Evolutionary conservation across 352 stramenopile genomes (phyloP), one percentile per base, ranked within the genome.

Genomic region (Globisporangium radiosum): DNA sequence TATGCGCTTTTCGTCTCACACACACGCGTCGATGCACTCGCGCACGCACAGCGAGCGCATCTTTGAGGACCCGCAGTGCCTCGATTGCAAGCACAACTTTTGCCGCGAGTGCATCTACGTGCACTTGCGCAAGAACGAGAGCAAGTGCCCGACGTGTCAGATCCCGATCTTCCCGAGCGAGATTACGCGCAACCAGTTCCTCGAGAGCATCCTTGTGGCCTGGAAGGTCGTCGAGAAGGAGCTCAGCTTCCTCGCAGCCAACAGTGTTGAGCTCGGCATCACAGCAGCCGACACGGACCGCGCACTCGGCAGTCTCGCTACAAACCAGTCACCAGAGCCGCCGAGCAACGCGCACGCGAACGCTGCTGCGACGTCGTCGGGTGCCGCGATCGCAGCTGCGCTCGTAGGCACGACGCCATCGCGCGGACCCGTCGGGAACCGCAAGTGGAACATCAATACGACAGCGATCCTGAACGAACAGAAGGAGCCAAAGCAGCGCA

Each of bases 31-130:
- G 7, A n/a, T 25, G 19, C 48, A 40, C 19, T 40, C n/a, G 9
- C 60, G 7, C 58, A 49, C 47, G 5, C 9, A 19, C 44, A 93
- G 84, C 60, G 63, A 64, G 38, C 60, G 73, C 13, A 80, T 89
- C 36, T 89, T 94, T 64, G 75, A 88, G n/a, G 85, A 94, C 62
- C 81, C 85, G 50, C 85, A 94, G 42, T 91, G 83, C 55, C 75
- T 94, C 56, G 80, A 88, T 67, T 94, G 85, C 66, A 92, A 94
- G 57, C 85, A 94, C 78, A 94, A 94, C 57, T 94, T 93, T 54
- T 94, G 85, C 54, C 78, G 71, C 65, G 60, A 70, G 19, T 94
- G 83, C 67, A 92, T 93, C 54, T 71, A 85, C 33, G 54, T 72
- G 39, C 78, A 92, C 48, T 57, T 94, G 47, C 69, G 69, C 47